Evolutionary conservation across 257 asterid species (phyloP).

Genomic region (Fraxinus quadrangulata): DNA sequence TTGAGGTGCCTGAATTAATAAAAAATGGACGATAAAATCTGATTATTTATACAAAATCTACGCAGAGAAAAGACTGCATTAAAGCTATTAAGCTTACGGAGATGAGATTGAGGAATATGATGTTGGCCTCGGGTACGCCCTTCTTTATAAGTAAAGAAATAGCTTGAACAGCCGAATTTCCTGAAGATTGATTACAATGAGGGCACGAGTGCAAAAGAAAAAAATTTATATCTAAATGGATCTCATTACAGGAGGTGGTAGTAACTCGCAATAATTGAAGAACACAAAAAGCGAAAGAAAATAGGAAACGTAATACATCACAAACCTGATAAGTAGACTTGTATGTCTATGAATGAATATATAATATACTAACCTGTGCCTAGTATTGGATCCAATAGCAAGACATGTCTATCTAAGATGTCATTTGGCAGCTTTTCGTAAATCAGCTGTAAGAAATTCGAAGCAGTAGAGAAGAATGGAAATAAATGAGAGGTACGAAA

Average conservation of each 20-base stretch:
- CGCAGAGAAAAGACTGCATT: neutral
- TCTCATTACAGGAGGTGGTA: neutral
- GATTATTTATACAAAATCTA: neutral
- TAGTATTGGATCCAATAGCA: slow-evolving; percentile 89
- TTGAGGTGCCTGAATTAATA: slow-evolving; percentile 80
- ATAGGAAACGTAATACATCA: neutral
- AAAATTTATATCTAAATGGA: neutral
- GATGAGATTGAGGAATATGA: slow-evolving; percentile 93
- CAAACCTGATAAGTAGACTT: neutral
- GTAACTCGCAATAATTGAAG: neutral
- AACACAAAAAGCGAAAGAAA: neutral
- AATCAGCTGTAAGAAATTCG: slow-evolving; percentile 64
- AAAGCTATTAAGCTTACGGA: slow-evolving; percentile 56
- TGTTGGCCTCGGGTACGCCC: slow-evolving; percentile 93
- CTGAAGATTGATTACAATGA: slow-evolving; percentile 38
- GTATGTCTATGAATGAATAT: neutral
- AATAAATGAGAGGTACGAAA: slow-evolving; percentile 1
- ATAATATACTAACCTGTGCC: slow-evolving; percentile 81
- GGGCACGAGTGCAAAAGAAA: neutral
- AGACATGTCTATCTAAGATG: slow-evolving; percentile 88
- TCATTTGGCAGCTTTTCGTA: slow-evolving; percentile 92
- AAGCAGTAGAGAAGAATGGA: slow-evolving; percentile 4
- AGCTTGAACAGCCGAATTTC: slow-evolving; percentile 95
- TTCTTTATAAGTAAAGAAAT: slow-evolving; percentile 81
- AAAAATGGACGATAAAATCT: neutral